Conservation (phyloP, 129 eudicot species). For the Tanacetum coccineum region DNA sequence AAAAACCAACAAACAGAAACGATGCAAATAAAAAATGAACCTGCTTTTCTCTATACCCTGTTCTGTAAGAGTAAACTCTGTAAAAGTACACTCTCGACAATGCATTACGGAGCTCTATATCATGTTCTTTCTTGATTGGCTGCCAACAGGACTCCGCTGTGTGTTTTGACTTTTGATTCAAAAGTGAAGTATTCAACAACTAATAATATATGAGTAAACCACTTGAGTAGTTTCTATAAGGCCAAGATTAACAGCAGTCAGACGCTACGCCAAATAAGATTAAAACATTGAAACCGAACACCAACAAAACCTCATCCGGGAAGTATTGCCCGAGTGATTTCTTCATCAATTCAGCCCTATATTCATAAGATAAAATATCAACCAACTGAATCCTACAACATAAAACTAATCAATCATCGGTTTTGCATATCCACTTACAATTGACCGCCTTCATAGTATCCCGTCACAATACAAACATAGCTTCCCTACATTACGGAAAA, state of each 20-base stretch:
- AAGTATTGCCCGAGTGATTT: constrained; percentile 68
- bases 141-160: too few relatives aligned
- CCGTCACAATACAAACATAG: constrained; percentile 97
- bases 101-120: too few relatives aligned
- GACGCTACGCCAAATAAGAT: constrained; percentile 4
- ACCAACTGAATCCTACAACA: constrained; percentile 1
- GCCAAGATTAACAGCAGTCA: constrained; percentile 13
- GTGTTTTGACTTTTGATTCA: too few relatives aligned
- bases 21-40: too few relatives aligned
- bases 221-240: constrained; percentile 77
- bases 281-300: neutral
- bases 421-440: constrained; percentile 55
- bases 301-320: constrained; percentile 74
- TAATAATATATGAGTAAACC: constrained; percentile 87
- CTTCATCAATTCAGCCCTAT: constrained; percentile 90
- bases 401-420: neutral
- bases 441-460: constrained; percentile 98
- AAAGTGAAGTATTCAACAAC: constrained; percentile 67
- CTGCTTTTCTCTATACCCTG: too few relatives aligned
- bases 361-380: constrained; percentile 26
- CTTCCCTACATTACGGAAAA: constrained; percentile 48
- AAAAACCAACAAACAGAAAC: too few relatives aligned
- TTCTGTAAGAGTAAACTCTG: neutral
- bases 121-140: too few relatives aligned
- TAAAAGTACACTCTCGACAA: neutral